Base-by-base conservation (phyloP, 169 alveolate species). In the Babesia divergens region DNA sequence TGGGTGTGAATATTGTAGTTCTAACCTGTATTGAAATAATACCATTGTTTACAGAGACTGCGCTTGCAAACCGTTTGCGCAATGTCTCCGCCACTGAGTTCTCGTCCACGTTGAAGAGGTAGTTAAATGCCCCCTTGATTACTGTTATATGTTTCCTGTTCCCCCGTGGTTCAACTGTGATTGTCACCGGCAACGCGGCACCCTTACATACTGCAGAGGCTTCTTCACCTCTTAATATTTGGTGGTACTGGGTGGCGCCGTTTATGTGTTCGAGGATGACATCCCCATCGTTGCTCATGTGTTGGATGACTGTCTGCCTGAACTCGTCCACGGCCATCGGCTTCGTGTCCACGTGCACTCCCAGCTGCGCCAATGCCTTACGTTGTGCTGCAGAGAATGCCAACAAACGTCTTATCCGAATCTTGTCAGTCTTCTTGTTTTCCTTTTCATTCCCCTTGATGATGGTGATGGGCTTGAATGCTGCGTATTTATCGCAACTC, bases 101-200 rank as follows among this genome's bases (percentile, higher is more conserved):
- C 51, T 40, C 76, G 54, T 35, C 72, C 74, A 2, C 75, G 22
- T 38, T 42, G 65, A 51, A 34, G 35, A 71, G 72, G 71, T 37
- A 82, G 54, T 26, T 58, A 49, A 51, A 66, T 44, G 51, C 58
- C 59, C 55, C 79, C 56, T 38, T 82, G 64, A 43, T 65, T 28
- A 42, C 66, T 42, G 64, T 82, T 49, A 58, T 47, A 42, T 46
- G 89, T 28, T 29, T 81, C 67, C 70, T 44, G 72, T 62, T 82
- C 66, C 47, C 74, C 42, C 67, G 71, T 65, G 65, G 81, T 26
- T 71, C 79, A 51, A 54, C 74, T 66, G 20, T 55, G 54, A 8
- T 81, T 55, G 79, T 71, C 50, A 65, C 75, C 53, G 60, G 70
- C 46, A 32, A 51, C 38, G 40, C 67, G 37, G 47, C 32, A 26